Evolutionary conservation across 495 filamentous ascomycete genomes (phyloP).

Genomic region (Penicillium tannophilum): DNA sequence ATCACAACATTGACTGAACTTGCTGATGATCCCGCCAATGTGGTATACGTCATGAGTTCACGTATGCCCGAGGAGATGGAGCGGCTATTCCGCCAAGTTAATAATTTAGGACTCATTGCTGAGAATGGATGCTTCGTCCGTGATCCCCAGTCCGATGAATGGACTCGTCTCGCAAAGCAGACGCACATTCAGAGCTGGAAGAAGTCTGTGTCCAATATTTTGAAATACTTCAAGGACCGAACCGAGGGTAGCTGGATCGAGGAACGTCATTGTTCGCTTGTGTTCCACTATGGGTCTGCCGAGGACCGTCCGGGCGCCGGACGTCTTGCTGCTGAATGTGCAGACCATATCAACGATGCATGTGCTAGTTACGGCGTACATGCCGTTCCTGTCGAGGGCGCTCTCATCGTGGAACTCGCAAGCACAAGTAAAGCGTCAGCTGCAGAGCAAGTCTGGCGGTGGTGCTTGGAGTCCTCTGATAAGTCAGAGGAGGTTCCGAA

Average conservation of each 20-base stretch:
- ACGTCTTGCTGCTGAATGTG: slow-evolving; percentile 81
- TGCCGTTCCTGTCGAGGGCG: slow-evolving; percentile 76
- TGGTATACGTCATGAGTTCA: slow-evolving; percentile 92
- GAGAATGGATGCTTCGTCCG: slow-evolving; percentile 92
- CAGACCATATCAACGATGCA: slow-evolving; percentile 90
- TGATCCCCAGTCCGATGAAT: slow-evolving; percentile 63
- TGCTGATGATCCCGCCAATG: slow-evolving; percentile 72
- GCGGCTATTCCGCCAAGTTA: slow-evolving; percentile 74
- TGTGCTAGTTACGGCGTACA: slow-evolving; percentile 80
- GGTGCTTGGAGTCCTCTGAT: slow-evolving; percentile 43
- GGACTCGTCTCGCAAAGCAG: slow-evolving; percentile 73
- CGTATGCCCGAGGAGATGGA: slow-evolving; percentile 86
- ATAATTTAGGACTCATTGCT: slow-evolving; percentile 80
- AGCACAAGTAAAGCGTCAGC: slow-evolving; percentile 85
- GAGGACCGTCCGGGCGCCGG: slow-evolving; percentile 72
- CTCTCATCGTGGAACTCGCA: slow-evolving; percentile 76
- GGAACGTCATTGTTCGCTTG: slow-evolving; percentile 79
- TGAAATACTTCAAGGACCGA: slow-evolving; percentile 85
- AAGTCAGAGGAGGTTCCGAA: slow-evolving; percentile 38
- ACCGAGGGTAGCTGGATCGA: slow-evolving; percentile 86
- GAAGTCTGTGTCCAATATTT: slow-evolving; percentile 68
- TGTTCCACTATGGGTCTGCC: slow-evolving; percentile 83
- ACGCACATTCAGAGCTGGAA: slow-evolving; percentile 74
- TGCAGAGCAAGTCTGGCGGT: slow-evolving; percentile 65
- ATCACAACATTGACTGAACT: slow-evolving; percentile 79